Percentiles rank a stretch among this genome's conserved stretches.
These are phyloP conservation scores for Barbarea vulgaris DNA, from an alignment of 345 rosid species.

Conservation along the genomic window DNA sequence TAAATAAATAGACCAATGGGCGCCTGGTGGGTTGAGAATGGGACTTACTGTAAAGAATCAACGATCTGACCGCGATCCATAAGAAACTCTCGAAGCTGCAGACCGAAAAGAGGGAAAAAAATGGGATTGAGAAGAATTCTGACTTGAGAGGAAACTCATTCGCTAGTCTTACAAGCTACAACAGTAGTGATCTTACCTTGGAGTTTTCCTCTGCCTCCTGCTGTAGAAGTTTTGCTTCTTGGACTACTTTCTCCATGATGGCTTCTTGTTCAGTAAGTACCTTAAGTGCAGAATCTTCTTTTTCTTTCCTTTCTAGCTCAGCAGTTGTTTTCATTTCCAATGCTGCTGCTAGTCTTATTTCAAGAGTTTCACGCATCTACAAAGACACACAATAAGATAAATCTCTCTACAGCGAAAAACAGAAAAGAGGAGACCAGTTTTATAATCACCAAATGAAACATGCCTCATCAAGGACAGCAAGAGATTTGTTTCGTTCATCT, in stretches of 20 bases:
- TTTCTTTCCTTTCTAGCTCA: slow-evolving; percentile 62
- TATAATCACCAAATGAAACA: not conserved
- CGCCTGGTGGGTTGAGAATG: slow-evolving; percentile 4
- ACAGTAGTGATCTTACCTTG: slow-evolving; percentile 51
- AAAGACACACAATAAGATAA: slow-evolving; percentile 9
- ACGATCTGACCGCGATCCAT: slow-evolving; percentile 79
- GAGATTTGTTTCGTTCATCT: slow-evolving; percentile 73
- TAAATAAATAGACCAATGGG: not conserved
- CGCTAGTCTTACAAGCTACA: not conserved
- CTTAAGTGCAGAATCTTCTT: slow-evolving; percentile 55
- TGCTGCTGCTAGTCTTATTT: slow-evolving; percentile 61
- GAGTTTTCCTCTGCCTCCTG: slow-evolving; percentile 76
- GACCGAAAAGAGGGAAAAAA: slow-evolving; percentile 26
- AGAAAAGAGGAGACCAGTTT: not conserved
- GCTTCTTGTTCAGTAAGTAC: slow-evolving; percentile 70
- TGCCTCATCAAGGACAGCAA: slow-evolving; percentile 75
- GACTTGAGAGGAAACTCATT: slow-evolving; percentile 11
- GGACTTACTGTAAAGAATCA: slow-evolving; percentile 84
- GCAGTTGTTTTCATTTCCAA: slow-evolving; percentile 57
- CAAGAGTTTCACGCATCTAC: slow-evolving; percentile 72
- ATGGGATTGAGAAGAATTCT: not conserved
- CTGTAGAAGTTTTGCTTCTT: slow-evolving; percentile 67
- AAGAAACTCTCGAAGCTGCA: slow-evolving; percentile 79
- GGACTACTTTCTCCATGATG: slow-evolving; percentile 68
- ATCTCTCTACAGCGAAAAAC: slow-evolving; percentile 1